These are phyloP conservation scores for Coriolopsis trogii DNA, from an alignment of 1,284 basidiomycete species.

Conservation along the genomic window DNA sequence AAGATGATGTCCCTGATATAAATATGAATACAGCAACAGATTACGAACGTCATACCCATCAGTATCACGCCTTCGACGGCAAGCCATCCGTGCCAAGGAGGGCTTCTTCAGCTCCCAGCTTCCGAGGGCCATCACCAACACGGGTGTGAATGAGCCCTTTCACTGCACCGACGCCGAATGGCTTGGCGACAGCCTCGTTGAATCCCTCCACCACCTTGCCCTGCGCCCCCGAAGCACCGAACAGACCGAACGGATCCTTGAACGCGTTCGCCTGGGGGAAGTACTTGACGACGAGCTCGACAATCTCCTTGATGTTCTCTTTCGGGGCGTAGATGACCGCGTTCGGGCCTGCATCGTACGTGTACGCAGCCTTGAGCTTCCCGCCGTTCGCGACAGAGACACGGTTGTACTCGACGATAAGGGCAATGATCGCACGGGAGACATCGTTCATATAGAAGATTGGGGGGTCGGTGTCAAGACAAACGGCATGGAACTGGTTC, in stretches of 20 bases:
- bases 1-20: background rate
- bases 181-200: slow-evolving; percentile 76
- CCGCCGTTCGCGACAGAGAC: slow-evolving; percentile 64
- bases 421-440: slow-evolving; percentile 80
- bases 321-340: slow-evolving; percentile 94
- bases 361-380: slow-evolving; percentile 89
- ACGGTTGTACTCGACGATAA: slow-evolving; percentile 96
- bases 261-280: slow-evolving; percentile 83
- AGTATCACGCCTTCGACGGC: slow-evolving; percentile 45
- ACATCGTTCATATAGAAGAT: slow-evolving; percentile 99
- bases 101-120: slow-evolving; percentile 55
- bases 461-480: slow-evolving; percentile 94
- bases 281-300: slow-evolving; percentile 75
- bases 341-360: slow-evolving; percentile 98
- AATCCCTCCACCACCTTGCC: slow-evolving; percentile 70
- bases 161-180: slow-evolving; percentile 76
- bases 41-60: too few relatives aligned
- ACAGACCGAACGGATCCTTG: slow-evolving; percentile 75
- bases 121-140: slow-evolving; percentile 89
- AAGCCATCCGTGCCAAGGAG: slow-evolving; percentile 61
- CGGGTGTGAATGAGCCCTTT: slow-evolving; percentile 89
- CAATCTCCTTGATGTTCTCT: slow-evolving; percentile 77
- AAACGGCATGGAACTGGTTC: slow-evolving; percentile 98
- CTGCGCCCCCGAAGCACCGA: slow-evolving; percentile 45
- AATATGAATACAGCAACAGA: background rate